Evolutionary conservation across 306 rosid genomes (phyloP).

Genomic region (Vicia sativa): DNA sequence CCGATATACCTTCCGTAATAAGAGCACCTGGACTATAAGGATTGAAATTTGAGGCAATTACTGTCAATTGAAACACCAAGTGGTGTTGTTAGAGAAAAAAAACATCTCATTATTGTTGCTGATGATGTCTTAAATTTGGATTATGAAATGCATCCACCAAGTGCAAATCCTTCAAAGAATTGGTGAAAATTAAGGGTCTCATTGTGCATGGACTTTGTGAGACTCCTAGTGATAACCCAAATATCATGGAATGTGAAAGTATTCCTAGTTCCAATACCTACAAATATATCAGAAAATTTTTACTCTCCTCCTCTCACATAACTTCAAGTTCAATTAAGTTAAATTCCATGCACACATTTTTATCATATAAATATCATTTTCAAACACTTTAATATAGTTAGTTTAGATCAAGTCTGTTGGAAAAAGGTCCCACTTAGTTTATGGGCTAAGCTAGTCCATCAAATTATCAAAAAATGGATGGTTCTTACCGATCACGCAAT

Average conservation of each 20-base stretch:
- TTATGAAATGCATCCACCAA: slow-evolving; percentile 93
- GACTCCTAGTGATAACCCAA: slow-evolving; percentile 88
- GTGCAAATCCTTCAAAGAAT: slow-evolving; percentile 97
- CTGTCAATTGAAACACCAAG: slow-evolving; percentile 65
- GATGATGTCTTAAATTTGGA: slow-evolving; percentile 73
- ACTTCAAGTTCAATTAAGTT: no score
- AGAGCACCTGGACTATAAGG: slow-evolving; percentile 75
- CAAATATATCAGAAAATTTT: not conserved
- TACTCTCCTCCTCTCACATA: no score
- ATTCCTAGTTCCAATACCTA: slow-evolving; percentile 94
- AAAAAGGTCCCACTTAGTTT: no score
- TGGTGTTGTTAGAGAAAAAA: slow-evolving; percentile 82
- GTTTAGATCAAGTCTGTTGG: no score
- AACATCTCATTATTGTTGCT: slow-evolving; percentile 69
- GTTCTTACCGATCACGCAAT: no score
- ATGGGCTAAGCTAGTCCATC: no score
- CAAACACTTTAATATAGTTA: no score
- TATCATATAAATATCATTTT: no score
- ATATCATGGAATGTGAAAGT: slow-evolving; percentile 90
- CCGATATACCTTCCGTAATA: slow-evolving; percentile 79
- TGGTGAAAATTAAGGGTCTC: slow-evolving; percentile 91
- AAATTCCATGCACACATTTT: no score
- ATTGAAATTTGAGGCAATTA: slow-evolving; percentile 62
- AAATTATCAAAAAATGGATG: no score
- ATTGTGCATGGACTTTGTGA: slow-evolving; percentile 91